Evolutionary conservation across 2,329 filamentous ascomycete genomes (phyloP), one percentile per base, ranked within the genome.

Genomic region (Talaromyces sp.): DNA sequence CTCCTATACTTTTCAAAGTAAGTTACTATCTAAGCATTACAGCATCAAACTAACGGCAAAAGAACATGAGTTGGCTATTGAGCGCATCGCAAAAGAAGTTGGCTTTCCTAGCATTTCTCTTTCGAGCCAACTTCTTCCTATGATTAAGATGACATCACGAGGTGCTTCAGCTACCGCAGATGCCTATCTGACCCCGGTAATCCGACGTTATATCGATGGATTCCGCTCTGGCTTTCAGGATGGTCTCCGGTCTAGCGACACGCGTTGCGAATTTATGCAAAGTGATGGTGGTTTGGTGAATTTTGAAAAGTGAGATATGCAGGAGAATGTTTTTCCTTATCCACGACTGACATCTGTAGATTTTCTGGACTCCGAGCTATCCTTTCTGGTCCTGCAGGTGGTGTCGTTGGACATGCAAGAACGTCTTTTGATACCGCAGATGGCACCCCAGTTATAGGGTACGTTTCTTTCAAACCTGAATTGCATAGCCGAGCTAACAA

Each of bases 341-440:
- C 79, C 8, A 87, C 81, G 43, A 89, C 73, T 86, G 3, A 82
- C 84, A 2, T 70, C 73, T 55, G 69, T 73, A 65, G 79, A 68
- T 96, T 96, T 70, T 92, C 89, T 0, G 92, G 92, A 0, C 77
- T 96, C 5, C 87, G 89, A 68, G 91, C 91, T 4, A 95, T 96
- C 59, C 73, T 96, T 7, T 96, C 90, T 1, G 92, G 92, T 0
- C 92, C 92, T 1, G 92, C 92, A n/a, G 92, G 91, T 38, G 92
- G 92, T 55, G 92, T 96, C 0, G 91, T 96, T 0, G 92, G 92
- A 2, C 96, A 95, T 71, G 91, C 92, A n/a, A 84, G 91, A 29
- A 96, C 92, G 0, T 93, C 88, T 0, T 96, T 93, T 70, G 92
- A 96, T 66, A 82, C 87, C 0, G 80, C 89, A 61, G 93, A 89